Percentiles rank a stretch among this genome's conserved stretches.
phyloP scores from a whole-genome alignment of 1,284 basidiomycete genomes.

The Ustilago sp. region DNA sequence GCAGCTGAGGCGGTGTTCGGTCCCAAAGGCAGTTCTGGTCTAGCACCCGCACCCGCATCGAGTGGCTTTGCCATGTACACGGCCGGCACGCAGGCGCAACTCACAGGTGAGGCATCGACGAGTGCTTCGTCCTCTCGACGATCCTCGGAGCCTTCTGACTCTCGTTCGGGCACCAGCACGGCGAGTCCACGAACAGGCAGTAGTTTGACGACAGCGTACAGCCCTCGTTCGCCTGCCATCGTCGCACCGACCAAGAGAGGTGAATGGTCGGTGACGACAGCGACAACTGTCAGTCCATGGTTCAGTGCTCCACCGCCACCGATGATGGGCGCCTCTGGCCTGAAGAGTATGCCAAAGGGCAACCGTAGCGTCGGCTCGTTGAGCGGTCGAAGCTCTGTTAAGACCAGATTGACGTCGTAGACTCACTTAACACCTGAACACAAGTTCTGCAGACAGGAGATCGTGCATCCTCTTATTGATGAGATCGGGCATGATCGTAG shows the following conservation, averaged over 20 bases:
- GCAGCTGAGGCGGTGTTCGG: constrained; percentile 53
- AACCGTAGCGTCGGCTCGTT: constrained; percentile 34
- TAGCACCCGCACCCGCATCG: constrained; percentile 18
- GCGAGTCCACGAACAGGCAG: constrained; percentile 44
- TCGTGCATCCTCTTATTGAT: neutral
- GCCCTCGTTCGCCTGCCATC: constrained; percentile 24
- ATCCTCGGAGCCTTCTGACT: constrained; percentile 30
- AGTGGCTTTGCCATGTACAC: constrained; percentile 48
- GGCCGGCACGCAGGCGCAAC: constrained; percentile 13
- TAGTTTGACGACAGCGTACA: constrained; percentile 37
- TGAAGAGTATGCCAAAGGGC: constrained; percentile 30
- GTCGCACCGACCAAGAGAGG: constrained; percentile 29
- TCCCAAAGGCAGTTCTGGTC: constrained; percentile 44
- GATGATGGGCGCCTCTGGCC: constrained; percentile 19
- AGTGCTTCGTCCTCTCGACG: constrained; percentile 15
- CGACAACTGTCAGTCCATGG: constrained; percentile 43
- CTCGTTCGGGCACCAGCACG: constrained; percentile 41
- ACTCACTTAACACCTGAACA: neutral
- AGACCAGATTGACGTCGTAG: constrained; percentile 30
- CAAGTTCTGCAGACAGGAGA: neutral
- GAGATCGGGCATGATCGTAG: constrained; percentile 8
- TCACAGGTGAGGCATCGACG: neutral
- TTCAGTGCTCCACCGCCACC: constrained; percentile 51
- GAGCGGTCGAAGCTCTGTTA: constrained; percentile 38
- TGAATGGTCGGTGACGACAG: constrained; percentile 50